Conservation (phyloP, 768 basidiomycete species). For the Leccinum pellstonianum region DNA sequence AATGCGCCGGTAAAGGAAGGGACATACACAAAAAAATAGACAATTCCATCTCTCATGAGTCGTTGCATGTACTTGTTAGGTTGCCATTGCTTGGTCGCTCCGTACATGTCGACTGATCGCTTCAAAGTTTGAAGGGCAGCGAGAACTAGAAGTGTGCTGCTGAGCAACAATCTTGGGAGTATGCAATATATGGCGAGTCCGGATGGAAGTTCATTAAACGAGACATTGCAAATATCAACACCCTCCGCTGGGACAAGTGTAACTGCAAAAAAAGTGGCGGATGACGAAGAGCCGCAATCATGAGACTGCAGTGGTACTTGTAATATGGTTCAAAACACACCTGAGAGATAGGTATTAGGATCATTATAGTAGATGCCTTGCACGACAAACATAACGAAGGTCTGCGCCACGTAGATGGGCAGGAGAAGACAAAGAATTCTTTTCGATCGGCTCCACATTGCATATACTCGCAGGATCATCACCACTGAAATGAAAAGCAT, state of each 20-base stretch:
- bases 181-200: background rate
- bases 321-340: background rate
- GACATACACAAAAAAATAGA: constrained; percentile 15
- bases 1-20: background rate
- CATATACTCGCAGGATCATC: constrained; percentile 17
- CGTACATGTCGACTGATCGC: constrained; percentile 3
- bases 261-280: background rate
- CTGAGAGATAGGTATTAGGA: constrained; percentile 1
- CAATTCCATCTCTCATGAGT: constrained; percentile 5
- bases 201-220: background rate
- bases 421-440: constrained; percentile 4
- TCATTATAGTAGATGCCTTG: constrained; percentile 3
- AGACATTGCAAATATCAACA: background rate
- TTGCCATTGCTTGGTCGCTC: constrained; percentile 10
- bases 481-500: constrained; percentile 2
- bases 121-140: background rate
- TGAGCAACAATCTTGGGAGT: constrained; percentile 1
- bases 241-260: background rate
- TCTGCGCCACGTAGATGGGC: background rate
- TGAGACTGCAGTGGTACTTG: background rate
- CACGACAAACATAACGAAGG: background rate
- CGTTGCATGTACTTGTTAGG: constrained; percentile 9
- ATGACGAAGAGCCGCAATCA: background rate
- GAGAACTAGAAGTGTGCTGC: background rate
- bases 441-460: constrained; percentile 15